These are phyloP conservation scores for Neurospora sp. DNA, from an alignment of 495 filamentous ascomycete species.

Conservation along the genomic window DNA sequence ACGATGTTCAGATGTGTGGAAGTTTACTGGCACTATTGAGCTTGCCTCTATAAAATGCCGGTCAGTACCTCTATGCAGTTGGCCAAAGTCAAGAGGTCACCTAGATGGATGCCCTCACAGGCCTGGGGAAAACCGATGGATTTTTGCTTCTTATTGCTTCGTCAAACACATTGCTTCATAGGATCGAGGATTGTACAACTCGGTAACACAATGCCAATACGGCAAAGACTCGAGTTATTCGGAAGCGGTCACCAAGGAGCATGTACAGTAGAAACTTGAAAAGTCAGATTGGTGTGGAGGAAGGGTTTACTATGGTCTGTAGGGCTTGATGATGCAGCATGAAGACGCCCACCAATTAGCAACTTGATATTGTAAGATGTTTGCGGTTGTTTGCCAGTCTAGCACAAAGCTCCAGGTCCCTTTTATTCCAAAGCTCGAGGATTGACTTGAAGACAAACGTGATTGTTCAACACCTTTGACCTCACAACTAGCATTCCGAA, in stretches of 20 bases:
- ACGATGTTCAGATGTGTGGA: not conserved
- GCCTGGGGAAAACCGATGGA: not conserved
- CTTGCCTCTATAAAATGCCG: not conserved
- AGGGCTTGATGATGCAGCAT: not conserved
- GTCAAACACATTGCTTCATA: not conserved
- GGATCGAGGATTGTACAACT: not conserved
- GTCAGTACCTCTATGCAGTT: not conserved
- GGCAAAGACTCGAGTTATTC: not conserved
- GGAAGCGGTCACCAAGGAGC: not conserved
- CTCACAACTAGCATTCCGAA: not conserved
- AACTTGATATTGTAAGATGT: not conserved
- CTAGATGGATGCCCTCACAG: not conserved
- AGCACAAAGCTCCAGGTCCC: not conserved
- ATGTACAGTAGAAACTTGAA: not conserved
- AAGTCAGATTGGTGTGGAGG: not conserved
- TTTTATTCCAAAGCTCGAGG: not conserved
- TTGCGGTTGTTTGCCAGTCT: not conserved
- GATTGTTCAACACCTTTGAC: not conserved
- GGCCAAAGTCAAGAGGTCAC: not conserved
- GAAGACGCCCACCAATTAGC: not conserved
- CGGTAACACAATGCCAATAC: not conserved
- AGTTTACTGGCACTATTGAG: not conserved
- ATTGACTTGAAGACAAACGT: not conserved
- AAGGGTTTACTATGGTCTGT: not conserved
- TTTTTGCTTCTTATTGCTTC: not conserved